Base-by-base conservation (phyloP, 1,284 basidiomycete genomes). In the Trichosporon ovoides region DNA sequence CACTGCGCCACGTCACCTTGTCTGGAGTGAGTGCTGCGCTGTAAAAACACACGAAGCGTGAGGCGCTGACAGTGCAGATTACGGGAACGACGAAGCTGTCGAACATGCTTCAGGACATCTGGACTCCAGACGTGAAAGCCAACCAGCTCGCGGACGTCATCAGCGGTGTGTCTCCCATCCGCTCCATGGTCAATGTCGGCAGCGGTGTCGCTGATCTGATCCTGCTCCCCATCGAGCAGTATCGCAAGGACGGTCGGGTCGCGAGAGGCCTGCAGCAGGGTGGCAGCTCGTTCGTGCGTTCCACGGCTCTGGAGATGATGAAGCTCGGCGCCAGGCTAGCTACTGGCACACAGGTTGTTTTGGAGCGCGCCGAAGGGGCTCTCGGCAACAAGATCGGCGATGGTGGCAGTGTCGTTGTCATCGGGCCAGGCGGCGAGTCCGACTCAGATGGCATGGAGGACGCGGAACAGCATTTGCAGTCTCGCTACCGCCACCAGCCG, bases 101-200 rank as follows among this genome's bases (percentile, higher is more conserved):
- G 61, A 89, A 94, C 66, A 83, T 90, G 52, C 80, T 99, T 28
- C 95, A 98, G 70, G 95, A 98, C 71, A 82, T 98, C 34, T 99
- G 96, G 96, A 97, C 95, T 1, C 96, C 95, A 2, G 96, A 99
- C 74, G 94, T 99, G 56, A 98, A 98, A 76, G 92, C 95, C 2
- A 97, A 96, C 24, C 96, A 98, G 71, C 83, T 99, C 7, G 91
- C 91, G 6, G 95, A 98, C 67, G 91, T 98, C 49, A 89, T 99
- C 48, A 93, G 93, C n/a, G 95, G 95, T 3, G 89, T 98, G 1
- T 84, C 93, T 3, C 95, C 96, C 0, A 91, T 99, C 64, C 87
- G 93, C 22, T 96, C 91, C 0, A 84, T 92, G 60, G 94, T 98
- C 66, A 98, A 98, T 65, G 91, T 98, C 43, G 95, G 96, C 12